Conservation (phyloP, 257 asterid genomes). For the Gynochthodes officinalis region DNA sequence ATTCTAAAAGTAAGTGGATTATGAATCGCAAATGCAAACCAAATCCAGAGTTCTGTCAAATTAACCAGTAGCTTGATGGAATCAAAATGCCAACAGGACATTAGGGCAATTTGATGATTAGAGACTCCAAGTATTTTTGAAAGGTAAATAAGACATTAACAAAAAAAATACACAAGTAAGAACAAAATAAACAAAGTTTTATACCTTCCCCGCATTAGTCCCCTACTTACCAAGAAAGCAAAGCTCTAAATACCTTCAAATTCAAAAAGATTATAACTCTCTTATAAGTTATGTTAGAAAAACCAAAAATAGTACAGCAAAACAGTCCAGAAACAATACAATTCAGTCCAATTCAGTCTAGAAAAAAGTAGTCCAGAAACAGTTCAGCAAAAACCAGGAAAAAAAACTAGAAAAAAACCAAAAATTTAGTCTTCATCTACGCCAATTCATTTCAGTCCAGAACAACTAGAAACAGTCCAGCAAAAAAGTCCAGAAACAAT, state of each 20-base stretch:
- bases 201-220: no score
- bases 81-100: slow-evolving; percentile 4
- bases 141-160: background rate
- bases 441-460: no score
- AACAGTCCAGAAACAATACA: no score
- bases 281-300: background rate
- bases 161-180: background rate
- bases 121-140: background rate
- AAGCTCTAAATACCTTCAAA: background rate
- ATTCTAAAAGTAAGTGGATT: background rate
- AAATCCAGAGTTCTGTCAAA: background rate
- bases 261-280: background rate
- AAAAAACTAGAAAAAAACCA: no score
- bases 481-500: no score
- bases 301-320: no score
- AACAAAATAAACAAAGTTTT: background rate
- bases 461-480: no score
- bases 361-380: no score
- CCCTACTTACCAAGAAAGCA: background rate
- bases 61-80: background rate
- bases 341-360: no score
- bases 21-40: background rate
- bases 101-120: background rate
- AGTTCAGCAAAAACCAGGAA: no score
- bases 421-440: no score